Evolutionary conservation across 1,284 basidiomycete genomes (phyloP).

Genomic region (Cryptococcus wingfieldii): DNA sequence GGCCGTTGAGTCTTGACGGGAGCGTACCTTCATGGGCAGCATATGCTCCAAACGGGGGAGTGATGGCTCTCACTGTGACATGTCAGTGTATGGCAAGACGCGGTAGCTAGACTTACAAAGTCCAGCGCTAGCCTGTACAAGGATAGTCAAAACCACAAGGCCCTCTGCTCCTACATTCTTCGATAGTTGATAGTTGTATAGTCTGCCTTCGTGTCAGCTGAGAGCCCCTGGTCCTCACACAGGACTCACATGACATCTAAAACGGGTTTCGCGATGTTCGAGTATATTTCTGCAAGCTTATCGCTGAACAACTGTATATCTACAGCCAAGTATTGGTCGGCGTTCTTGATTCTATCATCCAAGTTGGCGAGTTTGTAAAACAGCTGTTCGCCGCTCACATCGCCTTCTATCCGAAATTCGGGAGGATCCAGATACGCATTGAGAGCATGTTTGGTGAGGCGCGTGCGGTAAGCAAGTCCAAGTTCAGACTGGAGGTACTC

Average conservation of each 20-base stretch:
- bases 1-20: conserved; percentile 11
- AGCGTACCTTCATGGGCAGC: conserved; percentile 57
- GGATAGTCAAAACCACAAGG: conserved; percentile 72
- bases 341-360: conserved; percentile 93
- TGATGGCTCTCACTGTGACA: conserved; percentile 67
- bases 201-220: conserved; percentile 48
- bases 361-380: conserved; percentile 93
- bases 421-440: conserved; percentile 70
- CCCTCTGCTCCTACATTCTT: conserved; percentile 94
- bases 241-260: conserved; percentile 65
- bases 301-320: conserved; percentile 92
- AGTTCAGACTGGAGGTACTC: conserved; percentile 92
- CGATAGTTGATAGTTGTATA: conserved; percentile 95
- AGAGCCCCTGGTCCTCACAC: neutral
- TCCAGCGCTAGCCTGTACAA: conserved; percentile 76
- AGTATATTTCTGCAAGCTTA: conserved; percentile 89
- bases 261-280: conserved; percentile 86
- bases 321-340: conserved; percentile 77
- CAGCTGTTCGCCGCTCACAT: conserved; percentile 52
- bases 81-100: neutral
- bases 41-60: conserved; percentile 91
- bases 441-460: conserved; percentile 75
- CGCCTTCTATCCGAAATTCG: conserved; percentile 6
- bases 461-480: conserved; percentile 82
- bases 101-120: conserved; percentile 59